Evolutionary conservation across 768 basidiomycete species (phyloP).

Genomic region (Xerocomellus amylosporus): DNA sequence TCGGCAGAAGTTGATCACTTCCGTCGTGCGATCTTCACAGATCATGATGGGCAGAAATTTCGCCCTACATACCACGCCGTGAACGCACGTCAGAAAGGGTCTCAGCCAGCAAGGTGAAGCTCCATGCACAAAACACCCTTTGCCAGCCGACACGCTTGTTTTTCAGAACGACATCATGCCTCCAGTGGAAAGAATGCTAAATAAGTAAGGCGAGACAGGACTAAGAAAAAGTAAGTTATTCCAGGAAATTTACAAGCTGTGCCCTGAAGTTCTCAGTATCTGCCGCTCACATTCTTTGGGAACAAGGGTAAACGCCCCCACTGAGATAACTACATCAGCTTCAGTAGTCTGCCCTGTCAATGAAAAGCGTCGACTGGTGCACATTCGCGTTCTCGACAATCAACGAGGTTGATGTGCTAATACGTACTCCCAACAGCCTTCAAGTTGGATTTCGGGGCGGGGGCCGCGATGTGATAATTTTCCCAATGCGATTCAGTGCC

Average conservation of each 20-base stretch:
- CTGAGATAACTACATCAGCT: too few relatives aligned
- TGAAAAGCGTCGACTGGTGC: conserved; percentile 43
- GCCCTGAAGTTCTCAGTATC: conserved; percentile 38
- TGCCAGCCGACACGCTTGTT: conserved; percentile 57
- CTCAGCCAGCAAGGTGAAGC: conserved; percentile 7
- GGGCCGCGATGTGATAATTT: conserved; percentile 4
- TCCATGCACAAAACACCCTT: conserved; percentile 57
- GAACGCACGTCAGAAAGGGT: conserved; percentile 5
- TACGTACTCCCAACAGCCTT: conserved; percentile 40
- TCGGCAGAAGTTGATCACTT: conserved; percentile 57
- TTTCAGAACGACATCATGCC: conserved; percentile 48
- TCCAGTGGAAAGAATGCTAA: conserved; percentile 59
- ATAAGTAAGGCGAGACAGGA: too few relatives aligned
- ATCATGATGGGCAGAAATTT: conserved; percentile 55
- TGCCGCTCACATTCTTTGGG: background rate
- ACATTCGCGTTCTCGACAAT: conserved; percentile 43
- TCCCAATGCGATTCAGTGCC: background rate
- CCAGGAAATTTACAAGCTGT: too few relatives aligned
- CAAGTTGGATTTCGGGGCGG: conserved; percentile 3
- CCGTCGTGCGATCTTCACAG: conserved; percentile 44
- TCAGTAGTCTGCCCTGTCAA: conserved; percentile 29
- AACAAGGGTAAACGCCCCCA: too few relatives aligned
- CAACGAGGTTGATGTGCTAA: conserved; percentile 43
- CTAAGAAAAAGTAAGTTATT: too few relatives aligned
- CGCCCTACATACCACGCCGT: conserved; percentile 38